Evolutionary conservation across 805 yeast genomes (phyloP).

Genomic region (Saccharomycopsis amapae): DNA sequence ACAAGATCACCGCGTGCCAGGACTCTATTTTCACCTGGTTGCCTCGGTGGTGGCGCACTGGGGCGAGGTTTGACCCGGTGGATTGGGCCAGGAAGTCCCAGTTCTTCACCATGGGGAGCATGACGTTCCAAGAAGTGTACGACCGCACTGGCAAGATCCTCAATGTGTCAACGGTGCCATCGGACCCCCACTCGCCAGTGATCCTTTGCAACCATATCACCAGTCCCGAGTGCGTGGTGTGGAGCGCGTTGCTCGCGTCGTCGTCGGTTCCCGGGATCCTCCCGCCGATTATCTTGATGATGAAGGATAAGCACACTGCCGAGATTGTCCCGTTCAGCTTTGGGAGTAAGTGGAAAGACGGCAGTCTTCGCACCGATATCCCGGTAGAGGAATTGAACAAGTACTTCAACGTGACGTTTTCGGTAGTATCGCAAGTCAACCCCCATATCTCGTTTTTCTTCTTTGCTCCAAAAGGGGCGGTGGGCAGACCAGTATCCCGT

Average conservation of each 20-base stretch:
- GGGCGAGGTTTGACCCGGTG: slow-evolving; percentile 70
- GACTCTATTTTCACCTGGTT: slow-evolving; percentile 55
- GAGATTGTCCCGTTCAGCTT: slow-evolving; percentile 58
- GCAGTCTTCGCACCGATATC: slow-evolving; percentile 70
- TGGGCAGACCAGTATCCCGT: slow-evolving; percentile 69
- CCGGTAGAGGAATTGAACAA: slow-evolving; percentile 69
- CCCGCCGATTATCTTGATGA: slow-evolving; percentile 75
- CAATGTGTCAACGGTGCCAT: slow-evolving; percentile 73
- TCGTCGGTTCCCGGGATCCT: slow-evolving; percentile 80
- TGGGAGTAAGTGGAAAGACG: slow-evolving; percentile 75
- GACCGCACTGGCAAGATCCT: slow-evolving; percentile 62
- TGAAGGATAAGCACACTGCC: slow-evolving; percentile 38
- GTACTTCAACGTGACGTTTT: slow-evolving; percentile 67
- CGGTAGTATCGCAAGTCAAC: slow-evolving; percentile 75
- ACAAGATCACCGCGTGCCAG: slow-evolving; percentile 61
- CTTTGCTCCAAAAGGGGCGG: slow-evolving; percentile 73
- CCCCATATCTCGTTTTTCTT: slow-evolving; percentile 74
- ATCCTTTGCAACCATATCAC: slow-evolving; percentile 71
- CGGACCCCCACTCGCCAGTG: slow-evolving; percentile 76
- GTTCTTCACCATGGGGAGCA: slow-evolving; percentile 68
- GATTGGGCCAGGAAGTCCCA: slow-evolving; percentile 64
- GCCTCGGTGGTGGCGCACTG: slow-evolving; percentile 62
- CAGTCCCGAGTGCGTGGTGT: slow-evolving; percentile 73
- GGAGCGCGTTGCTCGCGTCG: slow-evolving; percentile 71
- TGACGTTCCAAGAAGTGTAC: slow-evolving; percentile 65